Conservation (phyloP, 1,139 yeast species). For the Pichia terricola region DNA sequence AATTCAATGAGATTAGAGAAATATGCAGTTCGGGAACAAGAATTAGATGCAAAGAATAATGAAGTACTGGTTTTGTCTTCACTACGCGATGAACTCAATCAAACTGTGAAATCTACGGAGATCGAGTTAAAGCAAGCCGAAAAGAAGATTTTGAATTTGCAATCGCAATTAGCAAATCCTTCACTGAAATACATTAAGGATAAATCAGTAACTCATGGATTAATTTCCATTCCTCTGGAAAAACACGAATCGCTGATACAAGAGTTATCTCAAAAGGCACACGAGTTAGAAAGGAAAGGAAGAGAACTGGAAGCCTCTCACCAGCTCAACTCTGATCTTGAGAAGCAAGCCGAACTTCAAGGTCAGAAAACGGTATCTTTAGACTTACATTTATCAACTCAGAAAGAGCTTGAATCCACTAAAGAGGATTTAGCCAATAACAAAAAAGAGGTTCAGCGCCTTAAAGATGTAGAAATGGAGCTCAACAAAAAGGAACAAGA, state of each 20-base stretch:
- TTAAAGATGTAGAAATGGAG: no score
- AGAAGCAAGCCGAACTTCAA: conserved; percentile 7
- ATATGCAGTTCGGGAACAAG: no score
- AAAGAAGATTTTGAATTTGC: no score
- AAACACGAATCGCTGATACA: conserved; percentile 17
- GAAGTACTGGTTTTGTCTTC: no score
- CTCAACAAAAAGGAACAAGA: no score
- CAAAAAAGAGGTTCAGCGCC: no score
- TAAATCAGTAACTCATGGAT: conserved; percentile 22
- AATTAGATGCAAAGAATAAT: no score
- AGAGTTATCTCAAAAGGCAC: conserved; percentile 3
- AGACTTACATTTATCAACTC: conserved; percentile 10
- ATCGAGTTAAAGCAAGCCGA: no score
- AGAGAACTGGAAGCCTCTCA: conserved; percentile 8
- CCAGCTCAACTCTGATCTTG: conserved; percentile 10
- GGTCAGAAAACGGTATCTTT: conserved; percentile 11
- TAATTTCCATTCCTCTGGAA: conserved; percentile 24
- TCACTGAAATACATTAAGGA: conserved; percentile 19
- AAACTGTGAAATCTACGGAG: no score
- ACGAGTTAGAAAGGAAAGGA: conserved; percentile 8
- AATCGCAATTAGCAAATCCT: conserved; percentile 10
- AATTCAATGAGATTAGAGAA: no score
- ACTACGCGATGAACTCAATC: no score
- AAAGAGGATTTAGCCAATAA: not conserved
- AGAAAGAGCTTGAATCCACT: conserved; percentile 2